Evolutionary conservation across 805 yeast species (phyloP).

Genomic region (Tetrapisispora namnaoensis): DNA sequence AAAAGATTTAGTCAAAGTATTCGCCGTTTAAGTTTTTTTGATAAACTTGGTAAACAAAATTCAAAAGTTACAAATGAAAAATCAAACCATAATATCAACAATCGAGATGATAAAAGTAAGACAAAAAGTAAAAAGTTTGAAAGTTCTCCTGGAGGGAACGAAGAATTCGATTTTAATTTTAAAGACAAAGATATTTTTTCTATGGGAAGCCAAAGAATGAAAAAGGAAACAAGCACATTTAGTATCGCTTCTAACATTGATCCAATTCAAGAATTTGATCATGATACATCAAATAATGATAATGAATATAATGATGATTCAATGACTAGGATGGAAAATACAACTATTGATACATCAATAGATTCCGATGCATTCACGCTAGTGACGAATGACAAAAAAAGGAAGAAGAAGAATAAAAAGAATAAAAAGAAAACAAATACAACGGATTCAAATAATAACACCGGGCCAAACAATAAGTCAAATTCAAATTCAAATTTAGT

Average conservation of each 20-base stretch:
- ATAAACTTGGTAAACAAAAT: neutral
- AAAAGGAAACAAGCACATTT: neutral
- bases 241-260: constrained; percentile 1
- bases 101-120: neutral
- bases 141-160: neutral
- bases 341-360: neutral
- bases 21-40: constrained; percentile 1
- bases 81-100: no score
- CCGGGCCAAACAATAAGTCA: neutral
- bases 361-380: constrained; percentile 1
- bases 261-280: neutral
- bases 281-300: neutral
- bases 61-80: neutral
- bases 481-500: neutral
- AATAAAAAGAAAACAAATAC: constrained; percentile 61
- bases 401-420: constrained; percentile 67
- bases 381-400: constrained; percentile 13
- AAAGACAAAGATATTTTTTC: neutral
- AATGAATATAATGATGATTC: neutral
- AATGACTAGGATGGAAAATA: neutral
- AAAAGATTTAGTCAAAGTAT: constrained; percentile 1
- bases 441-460: no score
- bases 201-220: neutral
- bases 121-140: no score
- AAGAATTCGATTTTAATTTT: neutral